Percentiles rank a stretch among this genome's conserved stretches.
Conservation (phyloP, 129 eudicot genomes). For the Lactuca saligna region DNA sequence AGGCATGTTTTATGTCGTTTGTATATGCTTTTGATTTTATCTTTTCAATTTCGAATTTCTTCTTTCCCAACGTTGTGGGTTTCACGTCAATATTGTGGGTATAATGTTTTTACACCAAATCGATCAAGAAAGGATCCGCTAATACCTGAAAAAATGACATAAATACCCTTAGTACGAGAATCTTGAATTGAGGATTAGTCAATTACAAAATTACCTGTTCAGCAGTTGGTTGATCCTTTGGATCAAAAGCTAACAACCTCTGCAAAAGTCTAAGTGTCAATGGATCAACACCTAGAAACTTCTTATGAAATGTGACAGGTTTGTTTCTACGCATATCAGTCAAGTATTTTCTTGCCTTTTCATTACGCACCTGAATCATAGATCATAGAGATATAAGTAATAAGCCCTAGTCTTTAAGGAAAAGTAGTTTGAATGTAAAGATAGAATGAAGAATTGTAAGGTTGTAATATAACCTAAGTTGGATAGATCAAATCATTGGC, state of each 20-base stretch:
- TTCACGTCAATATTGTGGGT: too few species aligned
- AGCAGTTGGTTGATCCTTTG: constrained; percentile 84
- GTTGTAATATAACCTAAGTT: not conserved
- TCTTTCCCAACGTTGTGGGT: too few species aligned
- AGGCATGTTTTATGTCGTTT: too few species aligned
- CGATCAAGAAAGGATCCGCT: constrained; percentile 67
- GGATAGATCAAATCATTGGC: too few species aligned
- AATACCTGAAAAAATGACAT: constrained; percentile 39
- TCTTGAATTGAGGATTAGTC: too few species aligned
- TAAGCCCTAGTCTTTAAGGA: not conserved
- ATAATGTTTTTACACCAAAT: too few species aligned
- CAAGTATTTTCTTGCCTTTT: constrained; percentile 82
- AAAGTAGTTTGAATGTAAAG: too few species aligned
- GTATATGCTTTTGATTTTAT: too few species aligned
- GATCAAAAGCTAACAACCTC: constrained; percentile 73
- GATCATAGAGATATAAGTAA: not conserved
- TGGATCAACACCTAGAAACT: constrained; percentile 74
- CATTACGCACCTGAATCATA: constrained; percentile 73
- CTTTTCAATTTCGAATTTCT: too few species aligned
- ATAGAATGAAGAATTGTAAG: too few species aligned
- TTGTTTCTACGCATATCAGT: constrained; percentile 73
- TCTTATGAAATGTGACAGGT: constrained; percentile 61
- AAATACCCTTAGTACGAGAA: not conserved
- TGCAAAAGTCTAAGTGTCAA: constrained; percentile 62
- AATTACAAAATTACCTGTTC: constrained; percentile 45